Evolutionary conservation across 140 eudicot genomes (phyloP).

Genomic region (Senecio squalidus): DNA sequence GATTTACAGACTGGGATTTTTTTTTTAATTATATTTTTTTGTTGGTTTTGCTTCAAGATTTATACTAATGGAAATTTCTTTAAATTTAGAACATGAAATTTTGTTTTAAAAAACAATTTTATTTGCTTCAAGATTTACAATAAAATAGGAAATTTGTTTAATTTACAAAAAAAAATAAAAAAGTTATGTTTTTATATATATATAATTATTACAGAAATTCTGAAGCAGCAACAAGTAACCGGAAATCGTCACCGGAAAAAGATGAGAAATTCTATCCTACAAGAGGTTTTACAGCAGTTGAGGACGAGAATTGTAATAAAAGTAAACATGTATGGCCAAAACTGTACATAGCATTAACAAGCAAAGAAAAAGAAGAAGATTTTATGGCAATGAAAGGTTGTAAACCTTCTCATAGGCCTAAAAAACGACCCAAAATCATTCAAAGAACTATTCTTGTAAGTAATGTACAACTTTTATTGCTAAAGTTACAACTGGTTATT

Average conservation of each 20-base stretch:
- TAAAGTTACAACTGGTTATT: slow-evolving; percentile 2
- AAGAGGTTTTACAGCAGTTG: slow-evolving; percentile 27
- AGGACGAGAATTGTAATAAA: slow-evolving; percentile 18
- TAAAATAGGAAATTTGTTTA: slow-evolving; percentile 1
- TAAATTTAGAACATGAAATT: background rate
- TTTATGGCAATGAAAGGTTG: slow-evolving; percentile 86
- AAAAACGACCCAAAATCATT: slow-evolving; percentile 63
- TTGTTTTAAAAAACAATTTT: too few species aligned
- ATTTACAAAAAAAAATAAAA: too few species aligned
- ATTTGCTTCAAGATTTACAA: too few species aligned
- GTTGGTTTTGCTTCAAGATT: background rate
- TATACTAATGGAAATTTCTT: background rate
- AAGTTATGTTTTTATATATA: too few species aligned
- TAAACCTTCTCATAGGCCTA: slow-evolving; percentile 78
- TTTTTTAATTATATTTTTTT: background rate
- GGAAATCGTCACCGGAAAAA: slow-evolving; percentile 45
- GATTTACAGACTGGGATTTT: background rate
- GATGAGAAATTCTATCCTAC: slow-evolving; percentile 34
- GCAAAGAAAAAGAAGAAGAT: slow-evolving; percentile 82
- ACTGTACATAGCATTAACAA: slow-evolving; percentile 47
- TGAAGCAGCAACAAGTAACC: slow-evolving; percentile 29
- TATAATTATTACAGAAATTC: slow-evolving; percentile 42
- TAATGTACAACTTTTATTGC: slow-evolving; percentile 8
- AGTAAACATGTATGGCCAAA: slow-evolving; percentile 56
- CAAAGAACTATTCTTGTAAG: slow-evolving; percentile 76